phyloP scores from a whole-genome alignment of 805 yeast species.

The Saccharomycopsis sp. region DNA sequence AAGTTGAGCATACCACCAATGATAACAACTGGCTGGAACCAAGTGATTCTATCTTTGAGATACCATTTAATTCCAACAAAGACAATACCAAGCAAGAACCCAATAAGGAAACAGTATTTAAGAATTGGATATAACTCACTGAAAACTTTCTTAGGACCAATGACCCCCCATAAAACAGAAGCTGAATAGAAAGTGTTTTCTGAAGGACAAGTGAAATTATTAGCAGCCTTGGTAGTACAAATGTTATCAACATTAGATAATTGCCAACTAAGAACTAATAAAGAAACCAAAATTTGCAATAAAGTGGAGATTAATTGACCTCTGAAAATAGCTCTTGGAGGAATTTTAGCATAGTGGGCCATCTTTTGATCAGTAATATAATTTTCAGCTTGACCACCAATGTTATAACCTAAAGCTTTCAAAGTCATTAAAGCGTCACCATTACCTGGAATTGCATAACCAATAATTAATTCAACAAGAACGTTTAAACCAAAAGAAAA shows the following conservation, averaged over 20 bases:
- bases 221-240: conserved; percentile 33
- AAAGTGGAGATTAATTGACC: conserved; percentile 39
- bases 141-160: conserved; percentile 51
- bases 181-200: conserved; percentile 37
- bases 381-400: conserved; percentile 43
- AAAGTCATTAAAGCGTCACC: conserved; percentile 41
- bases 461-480: conserved; percentile 43
- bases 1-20: conserved; percentile 46
- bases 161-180: conserved; percentile 38
- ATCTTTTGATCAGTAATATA: conserved; percentile 42
- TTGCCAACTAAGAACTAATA: conserved; percentile 28
- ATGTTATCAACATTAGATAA: conserved; percentile 29
- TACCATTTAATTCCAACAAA: conserved; percentile 30
- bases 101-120: conserved; percentile 45
- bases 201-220: conserved; percentile 38
- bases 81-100: conserved; percentile 41
- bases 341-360: conserved; percentile 47
- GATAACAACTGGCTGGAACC: conserved; percentile 53
- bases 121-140: conserved; percentile 43
- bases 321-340: conserved; percentile 43
- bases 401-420: conserved; percentile 42
- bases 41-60: conserved; percentile 26
- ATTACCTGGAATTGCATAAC: conserved; percentile 45
- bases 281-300: conserved; percentile 30
- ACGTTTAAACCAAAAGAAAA: conserved; percentile 37